Evolutionary conservation across 257 asterid species (phyloP), one percentile per base, ranked within the genome.

Genomic region (Plantago elongata): DNA sequence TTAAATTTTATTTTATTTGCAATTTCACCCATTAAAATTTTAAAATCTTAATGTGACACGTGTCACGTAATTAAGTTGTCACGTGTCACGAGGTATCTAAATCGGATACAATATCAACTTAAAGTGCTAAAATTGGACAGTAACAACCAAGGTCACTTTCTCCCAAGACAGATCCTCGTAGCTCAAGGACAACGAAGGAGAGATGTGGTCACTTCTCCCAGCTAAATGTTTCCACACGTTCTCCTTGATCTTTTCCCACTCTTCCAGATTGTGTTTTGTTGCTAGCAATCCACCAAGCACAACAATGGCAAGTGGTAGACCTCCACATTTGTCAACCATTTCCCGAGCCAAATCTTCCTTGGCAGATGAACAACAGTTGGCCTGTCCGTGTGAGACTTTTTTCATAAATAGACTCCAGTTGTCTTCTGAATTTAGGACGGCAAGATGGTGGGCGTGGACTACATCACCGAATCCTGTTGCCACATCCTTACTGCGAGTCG

Each of bases 261-360:
- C 56, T 16, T 51, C 34, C 4, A 51, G 30, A 5, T 12, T 16
- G 10, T 5, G 56, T 27, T 51, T 51, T 10, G 14, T 22, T 7
- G 13, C 22, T 51, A 51, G 5, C 11, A 51, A 16, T 51, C 56
- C 56, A 16, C 56, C 56, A 9, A 51, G 56, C 30, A 51, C 56
- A 51, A 51, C 56, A 51, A 51, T 18, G 9, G 56, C 56, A 16
- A 51, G 56, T 51, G 56, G 56, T 51, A 51, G 15, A 51, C 56
- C 56, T 51, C 56, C 34, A 16, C 56, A 51, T 16, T 5, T 51
- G 56, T 18, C 56, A 8, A 51, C 56, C 56, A 51, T 51, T 51
- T 51, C 11, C 56, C 22, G 16, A 9, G 11, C 56, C 11, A 51
- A 16, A 16, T 16, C 56, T 51, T 7, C 34, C 56, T n/a, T 51